Conservation (phyloP, 768 basidiomycete species). For the Cyathus striatus region DNA sequence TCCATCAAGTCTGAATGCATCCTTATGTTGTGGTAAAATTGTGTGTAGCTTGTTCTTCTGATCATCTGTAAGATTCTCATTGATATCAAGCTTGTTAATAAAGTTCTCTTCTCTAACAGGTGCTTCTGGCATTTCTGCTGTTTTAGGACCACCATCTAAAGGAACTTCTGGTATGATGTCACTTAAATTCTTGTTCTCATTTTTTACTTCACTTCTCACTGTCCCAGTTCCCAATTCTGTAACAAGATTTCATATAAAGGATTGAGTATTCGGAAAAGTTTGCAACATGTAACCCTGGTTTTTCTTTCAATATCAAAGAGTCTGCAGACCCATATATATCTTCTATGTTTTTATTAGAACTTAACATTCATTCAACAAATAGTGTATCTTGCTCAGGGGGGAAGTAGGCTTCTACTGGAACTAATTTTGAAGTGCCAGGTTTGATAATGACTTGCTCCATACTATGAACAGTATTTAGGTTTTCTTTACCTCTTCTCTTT, state of each 20-base stretch:
- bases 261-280: too few relatives aligned
- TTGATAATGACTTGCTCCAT: too few relatives aligned
- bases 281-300: too few relatives aligned
- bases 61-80: not conserved
- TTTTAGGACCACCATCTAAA: slow-evolving; percentile 24
- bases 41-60: slow-evolving; percentile 6
- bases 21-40: slow-evolving; percentile 7
- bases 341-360: too few relatives aligned
- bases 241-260: not conserved
- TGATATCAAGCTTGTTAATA: slow-evolving; percentile 7
- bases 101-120: not conserved
- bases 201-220: not conserved
- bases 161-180: slow-evolving; percentile 9
- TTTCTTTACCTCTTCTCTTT: not conserved
- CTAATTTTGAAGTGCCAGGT: not conserved
- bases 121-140: slow-evolving; percentile 14
- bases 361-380: not conserved
- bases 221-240: not conserved
- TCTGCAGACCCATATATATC: too few relatives aligned
- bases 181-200: not conserved
- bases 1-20: slow-evolving; percentile 24
- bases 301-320: too few relatives aligned
- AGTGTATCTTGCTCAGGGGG: not conserved
- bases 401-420: too few relatives aligned
- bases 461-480: not conserved